Evolutionary conservation across 2,329 filamentous ascomycete species (phyloP), one percentile per base, ranked within the genome.

Genomic region (Scedosporium minutisporum): DNA sequence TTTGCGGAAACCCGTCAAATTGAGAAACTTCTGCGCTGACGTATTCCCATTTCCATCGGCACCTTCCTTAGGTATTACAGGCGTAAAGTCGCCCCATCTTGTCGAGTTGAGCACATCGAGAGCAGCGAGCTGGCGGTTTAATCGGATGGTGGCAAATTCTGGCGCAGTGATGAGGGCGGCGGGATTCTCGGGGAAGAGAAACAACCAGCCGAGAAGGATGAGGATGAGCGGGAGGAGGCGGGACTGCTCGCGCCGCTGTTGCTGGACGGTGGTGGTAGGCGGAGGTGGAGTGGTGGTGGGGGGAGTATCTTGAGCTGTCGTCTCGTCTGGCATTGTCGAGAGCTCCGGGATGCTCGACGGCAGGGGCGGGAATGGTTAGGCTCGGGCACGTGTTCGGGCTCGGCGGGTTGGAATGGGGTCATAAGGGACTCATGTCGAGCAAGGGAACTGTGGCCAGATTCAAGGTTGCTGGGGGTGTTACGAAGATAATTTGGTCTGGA

Each of bases 1-100:
- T 57, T 85, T 77, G 58, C 89, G 83, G 65, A 96, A 87, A 1
- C 93, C 93, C 2, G 90, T 90, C 60, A 96, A 77, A 68, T 91
- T 91, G 64, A 92, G 75, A 65, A 81, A 87, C 25, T 74, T 76
- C 21, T 55, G 69, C 25, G 29, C 55, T 10, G 67, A 57, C 57
- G 65, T 66, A 23, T 66, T 64, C 16, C 64, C 67, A 23, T 66
- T 63, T 16, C 64, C 67, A 14, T 23, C 61, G 33, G 27, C 58
- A 57, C 65, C 65, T 23, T 62, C 55, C n/a, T 65, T 65, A 48
- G 66, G 68, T 48, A 66, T 63, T 9, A 68, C 71, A 10, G 84
- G 84, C 16, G 74, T 68, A 70, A 88, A 87, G 70, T 87, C 84
- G 59, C 82, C 82, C 84, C 84, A 88, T 65, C 69, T 71, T 18